Evolutionary conservation across 1,139 yeast species (phyloP).

Genomic region (Geotrichum reessii): DNA sequence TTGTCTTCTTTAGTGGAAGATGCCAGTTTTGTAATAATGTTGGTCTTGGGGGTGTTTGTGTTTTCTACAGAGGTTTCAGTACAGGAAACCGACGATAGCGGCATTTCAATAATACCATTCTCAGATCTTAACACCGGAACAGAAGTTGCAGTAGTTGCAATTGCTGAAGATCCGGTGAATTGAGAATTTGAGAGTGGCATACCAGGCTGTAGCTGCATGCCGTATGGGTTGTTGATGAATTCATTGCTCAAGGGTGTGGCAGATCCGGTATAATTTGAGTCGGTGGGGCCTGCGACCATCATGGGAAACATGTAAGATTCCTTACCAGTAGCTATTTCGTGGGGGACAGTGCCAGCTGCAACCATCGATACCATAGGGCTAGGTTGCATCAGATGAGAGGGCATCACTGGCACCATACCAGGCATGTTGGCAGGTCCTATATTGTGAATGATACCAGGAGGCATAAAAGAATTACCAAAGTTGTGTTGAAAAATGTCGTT

Average conservation of each 20-base stretch:
- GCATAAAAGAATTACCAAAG: conserved; percentile 8
- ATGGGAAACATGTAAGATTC: conserved; percentile 3
- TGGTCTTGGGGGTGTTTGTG: not conserved
- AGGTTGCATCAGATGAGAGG: conserved; percentile 5
- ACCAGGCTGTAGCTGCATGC: not conserved
- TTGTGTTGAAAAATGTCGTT: conserved; percentile 6
- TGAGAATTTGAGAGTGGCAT: not conserved
- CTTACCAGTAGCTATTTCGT: not conserved
- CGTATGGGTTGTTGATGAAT: not conserved
- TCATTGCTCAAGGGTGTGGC: conserved; percentile 10
- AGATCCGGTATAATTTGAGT: conserved; percentile 7
- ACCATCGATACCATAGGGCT: not conserved
- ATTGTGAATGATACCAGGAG: conserved; percentile 3
- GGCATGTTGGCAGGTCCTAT: conserved; percentile 3
- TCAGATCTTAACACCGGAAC: not conserved
- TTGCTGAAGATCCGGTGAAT: not conserved
- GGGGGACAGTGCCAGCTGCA: not conserved
- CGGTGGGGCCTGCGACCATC: conserved; percentile 2
- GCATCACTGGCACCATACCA: conserved; percentile 4
- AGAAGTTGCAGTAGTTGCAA: not conserved
- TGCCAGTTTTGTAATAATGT: not conserved
- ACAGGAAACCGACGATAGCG: not conserved
- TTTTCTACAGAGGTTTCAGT: not conserved
- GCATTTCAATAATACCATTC: not conserved
- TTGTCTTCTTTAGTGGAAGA: not conserved